phyloP scores from a whole-genome alignment of 2,329 filamentous ascomycete species.

The Zymoseptoria ardabiliae region DNA sequence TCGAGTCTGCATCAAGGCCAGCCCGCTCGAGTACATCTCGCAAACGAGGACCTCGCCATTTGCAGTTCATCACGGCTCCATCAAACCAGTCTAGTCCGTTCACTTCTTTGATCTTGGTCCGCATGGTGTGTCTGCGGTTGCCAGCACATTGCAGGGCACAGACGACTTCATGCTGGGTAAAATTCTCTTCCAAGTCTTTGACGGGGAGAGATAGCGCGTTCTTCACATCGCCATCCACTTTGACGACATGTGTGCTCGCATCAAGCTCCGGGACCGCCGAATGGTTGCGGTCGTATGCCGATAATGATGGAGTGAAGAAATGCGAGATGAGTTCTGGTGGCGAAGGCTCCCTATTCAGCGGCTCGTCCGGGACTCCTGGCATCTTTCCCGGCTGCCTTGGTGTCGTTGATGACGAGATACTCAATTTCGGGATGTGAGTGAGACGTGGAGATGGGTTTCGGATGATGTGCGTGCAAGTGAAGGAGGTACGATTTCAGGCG shows the following conservation, averaged over 20 bases:
- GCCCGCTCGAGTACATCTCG: constrained; percentile 45
- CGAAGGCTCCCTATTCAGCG: constrained; percentile 44
- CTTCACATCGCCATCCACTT: constrained; percentile 44
- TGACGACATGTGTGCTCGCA: constrained; percentile 34
- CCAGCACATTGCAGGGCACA: constrained; percentile 55
- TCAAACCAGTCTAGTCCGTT: constrained; percentile 55
- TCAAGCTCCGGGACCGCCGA: constrained; percentile 21
- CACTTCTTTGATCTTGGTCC: constrained; percentile 52
- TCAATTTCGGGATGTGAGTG: neutral
- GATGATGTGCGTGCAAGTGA: neutral
- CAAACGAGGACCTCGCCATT: constrained; percentile 49
- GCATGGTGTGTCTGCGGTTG: constrained; percentile 55
- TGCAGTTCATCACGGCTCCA: constrained; percentile 54
- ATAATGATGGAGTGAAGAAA: constrained; percentile 42
- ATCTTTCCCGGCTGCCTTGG: neutral
- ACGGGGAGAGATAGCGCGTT: constrained; percentile 41
- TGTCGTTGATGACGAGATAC: neutral
- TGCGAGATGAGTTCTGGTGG: constrained; percentile 38
- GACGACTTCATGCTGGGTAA: constrained; percentile 49
- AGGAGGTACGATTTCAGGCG: neutral
- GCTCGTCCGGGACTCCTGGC: constrained; percentile 20
- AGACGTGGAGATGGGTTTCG: neutral
- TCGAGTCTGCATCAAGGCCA: constrained; percentile 31
- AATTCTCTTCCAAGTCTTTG: constrained; percentile 37
- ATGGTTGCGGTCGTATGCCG: constrained; percentile 46